phyloP scores from a whole-genome alignment of 192 early-diverging fungal species.

The Entophlyctis luteolus region DNA sequence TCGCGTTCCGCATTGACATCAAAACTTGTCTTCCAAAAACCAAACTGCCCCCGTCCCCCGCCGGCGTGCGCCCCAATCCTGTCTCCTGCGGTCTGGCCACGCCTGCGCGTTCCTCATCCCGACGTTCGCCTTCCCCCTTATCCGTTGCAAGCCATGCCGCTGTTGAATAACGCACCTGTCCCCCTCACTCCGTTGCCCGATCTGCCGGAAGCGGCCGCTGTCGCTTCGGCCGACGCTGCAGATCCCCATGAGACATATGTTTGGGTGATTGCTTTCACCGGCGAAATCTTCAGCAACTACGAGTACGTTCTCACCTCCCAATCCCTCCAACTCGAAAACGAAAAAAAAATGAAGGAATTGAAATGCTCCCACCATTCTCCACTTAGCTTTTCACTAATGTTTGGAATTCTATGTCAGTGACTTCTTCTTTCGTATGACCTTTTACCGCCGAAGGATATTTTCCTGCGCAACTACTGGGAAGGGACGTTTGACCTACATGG shows the following conservation, averaged over 20 bases:
- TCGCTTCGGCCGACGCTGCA: background rate
- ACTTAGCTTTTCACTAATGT: background rate
- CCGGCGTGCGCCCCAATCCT: too few relatives aligned
- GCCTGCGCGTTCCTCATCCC: too few relatives aligned
- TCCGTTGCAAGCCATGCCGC: too few relatives aligned
- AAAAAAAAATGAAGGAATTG: background rate
- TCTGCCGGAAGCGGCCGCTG: background rate
- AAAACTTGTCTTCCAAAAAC: too few relatives aligned
- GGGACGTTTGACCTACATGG: slow-evolving; percentile 69
- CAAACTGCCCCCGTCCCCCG: too few relatives aligned
- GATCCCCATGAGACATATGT: slow-evolving; percentile 27
- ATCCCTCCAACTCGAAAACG: background rate
- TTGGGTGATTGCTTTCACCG: slow-evolving; percentile 42
- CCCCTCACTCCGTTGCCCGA: too few relatives aligned
- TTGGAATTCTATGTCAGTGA: slow-evolving; percentile 45
- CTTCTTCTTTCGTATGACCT: slow-evolving; percentile 59
- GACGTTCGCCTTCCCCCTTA: too few relatives aligned
- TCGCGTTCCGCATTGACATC: too few relatives aligned
- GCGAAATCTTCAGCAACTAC: slow-evolving; percentile 48
- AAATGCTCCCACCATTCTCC: background rate
- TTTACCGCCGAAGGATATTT: slow-evolving; percentile 73
- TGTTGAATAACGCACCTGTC: too few relatives aligned
- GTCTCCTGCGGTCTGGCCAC: too few relatives aligned
- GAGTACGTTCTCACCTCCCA: slow-evolving; percentile 31
- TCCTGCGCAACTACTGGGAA: slow-evolving; percentile 75